Evolutionary conservation across 1,139 yeast genomes (phyloP), one percentile per base, ranked within the genome.

Genomic region (Tardiomyces digboiensis): DNA sequence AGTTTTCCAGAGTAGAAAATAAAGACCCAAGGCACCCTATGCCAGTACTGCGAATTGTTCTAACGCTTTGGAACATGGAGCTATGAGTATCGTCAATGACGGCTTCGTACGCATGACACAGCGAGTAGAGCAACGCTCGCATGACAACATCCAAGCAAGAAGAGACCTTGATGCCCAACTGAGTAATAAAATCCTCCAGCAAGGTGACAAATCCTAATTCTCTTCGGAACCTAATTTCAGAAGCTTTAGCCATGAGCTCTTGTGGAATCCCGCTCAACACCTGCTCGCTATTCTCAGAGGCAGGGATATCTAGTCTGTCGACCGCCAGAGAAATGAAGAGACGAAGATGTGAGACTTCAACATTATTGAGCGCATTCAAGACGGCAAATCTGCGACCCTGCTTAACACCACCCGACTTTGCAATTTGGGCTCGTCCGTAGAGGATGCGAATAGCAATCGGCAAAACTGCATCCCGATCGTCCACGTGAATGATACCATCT

Each of bases 381-480:
- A 88, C 87, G 2, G 97, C 91, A 57, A 74, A 74, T 53, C 87
- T 83, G 53, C 85, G 75, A 19, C 44, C 80, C 48, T 76, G 74
- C 55, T 84, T 84, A 42, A 80, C 76, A 48, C 87, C 87, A 23
- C 62, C 57, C 2, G 54, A 42, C 39, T 56, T 53, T 16, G 62
- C 44, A 8, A 46, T 56, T 43, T 86, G 95, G 8, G 88, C 87
- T 51, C 94, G 73, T 5, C 98, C 98, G 62, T 82, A 91, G 29
- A 93, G 66, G 21, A 93, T 82, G 50, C 97, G 70, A 41, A 89
- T 64, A 4, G 88, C 74, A 40, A 85, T 60, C 1, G 94, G 93
- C 75, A 88, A 75, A 5, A 91, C 70, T 0, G 52, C 61, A 1
- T 62, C 67, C 19, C 74, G 67, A 58, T 89, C 97, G 7, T 69